Percentiles rank a stretch among this genome's conserved stretches.
phyloP scores from a whole-genome alignment of 2,329 filamentous ascomycete species.

The Epichloe scottii region DNA sequence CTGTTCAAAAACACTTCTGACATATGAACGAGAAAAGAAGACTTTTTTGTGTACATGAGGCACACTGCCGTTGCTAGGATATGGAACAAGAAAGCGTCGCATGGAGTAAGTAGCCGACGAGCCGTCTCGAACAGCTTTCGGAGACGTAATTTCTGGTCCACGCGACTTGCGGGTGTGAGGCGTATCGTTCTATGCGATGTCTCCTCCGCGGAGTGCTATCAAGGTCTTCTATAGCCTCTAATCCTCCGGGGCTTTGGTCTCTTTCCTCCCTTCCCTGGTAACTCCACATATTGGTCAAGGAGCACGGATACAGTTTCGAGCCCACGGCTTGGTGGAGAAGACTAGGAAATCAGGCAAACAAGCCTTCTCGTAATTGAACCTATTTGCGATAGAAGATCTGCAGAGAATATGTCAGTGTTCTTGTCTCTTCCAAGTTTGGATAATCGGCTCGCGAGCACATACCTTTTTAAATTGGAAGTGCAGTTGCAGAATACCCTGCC shows the following conservation, averaged over 20 bases:
- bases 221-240: background rate
- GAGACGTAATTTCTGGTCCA: background rate
- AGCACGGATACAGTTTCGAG: background rate
- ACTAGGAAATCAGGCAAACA: background rate
- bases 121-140: background rate
- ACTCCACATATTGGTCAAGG: background rate
- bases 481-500: slow-evolving; percentile 61
- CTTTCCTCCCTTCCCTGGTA: background rate
- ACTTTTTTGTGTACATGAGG: background rate
- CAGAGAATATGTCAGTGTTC: background rate
- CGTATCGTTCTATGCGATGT: background rate
- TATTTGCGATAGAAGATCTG: slow-evolving; percentile 10
- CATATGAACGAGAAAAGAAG: background rate
- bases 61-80: background rate
- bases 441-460: background rate
- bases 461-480: slow-evolving; percentile 99
- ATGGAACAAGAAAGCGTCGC: background rate
- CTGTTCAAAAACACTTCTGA: background rate
- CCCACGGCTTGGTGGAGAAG: background rate
- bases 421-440: background rate
- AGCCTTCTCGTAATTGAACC: background rate
- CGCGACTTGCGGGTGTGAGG: background rate
- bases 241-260: background rate
- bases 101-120: background rate
- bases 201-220: background rate